Base-by-base conservation (phyloP, 2,329 filamentous ascomycete species). In the Hymenoscyphus albidus region DNA sequence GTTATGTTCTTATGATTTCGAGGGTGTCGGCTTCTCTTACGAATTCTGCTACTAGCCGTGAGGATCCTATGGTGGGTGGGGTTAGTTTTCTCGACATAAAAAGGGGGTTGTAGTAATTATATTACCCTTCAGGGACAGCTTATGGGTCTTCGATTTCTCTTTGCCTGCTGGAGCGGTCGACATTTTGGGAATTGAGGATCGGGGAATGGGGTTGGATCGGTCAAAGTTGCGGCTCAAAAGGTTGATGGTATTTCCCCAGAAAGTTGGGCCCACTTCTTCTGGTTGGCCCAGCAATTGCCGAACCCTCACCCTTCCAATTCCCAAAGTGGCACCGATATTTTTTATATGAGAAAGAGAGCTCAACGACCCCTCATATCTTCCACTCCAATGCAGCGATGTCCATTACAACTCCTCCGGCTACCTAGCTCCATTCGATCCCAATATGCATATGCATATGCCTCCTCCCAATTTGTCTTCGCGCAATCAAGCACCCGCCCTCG, bases 1-100 rank as follows among this genome's bases (percentile, higher is more conserved):
- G 62, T 51, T 54, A 7, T 7, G 0, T 44, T 18, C 58, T 16
- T 48, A n/a, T 2, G 5, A 5, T 32, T 22, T 56, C 39, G 1
- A 12, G 31, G 10, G 57, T 39, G 16, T 56, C 16, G 27, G 48
- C 51, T 48, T 35, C 31, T 84, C 90, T 77, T 81, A 96, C 93
- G 78, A 99, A 99, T 81, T 99, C 95, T 56, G 94, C 91, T 64
- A 98, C 93, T 44, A 96, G 85, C 79, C 94, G 96, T 48, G 92
- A 87, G 71, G 88, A 90, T 63, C 88, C 85, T 87, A 32, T 16
- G 69, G 56, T 54, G 48, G 69, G 56, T 54, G 48, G 48, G 48
- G 18, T 54, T 54, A 54, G 48, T 18, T 22, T 54, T 22, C 2
- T 27, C 27, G 27, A 27, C 27, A 3, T 27, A 27, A 27, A 27